These are phyloP conservation scores for Geranium brycei DNA, from an alignment of 345 rosid genomes.

Conservation along the genomic window DNA sequence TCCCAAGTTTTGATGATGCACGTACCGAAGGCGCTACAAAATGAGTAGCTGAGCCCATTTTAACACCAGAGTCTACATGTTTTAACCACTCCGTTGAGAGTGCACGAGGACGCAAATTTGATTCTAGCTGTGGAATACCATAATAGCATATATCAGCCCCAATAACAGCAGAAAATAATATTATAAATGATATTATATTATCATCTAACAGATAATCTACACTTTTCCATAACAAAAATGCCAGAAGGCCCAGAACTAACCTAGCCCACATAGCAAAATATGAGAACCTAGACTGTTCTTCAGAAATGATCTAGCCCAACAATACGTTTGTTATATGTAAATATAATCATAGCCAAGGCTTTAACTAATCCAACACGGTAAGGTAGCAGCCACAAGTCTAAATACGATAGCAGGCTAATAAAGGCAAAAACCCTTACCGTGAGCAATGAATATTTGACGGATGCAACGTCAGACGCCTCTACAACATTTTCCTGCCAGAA, in stretches of 20 bases:
- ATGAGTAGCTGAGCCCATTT: conserved; percentile 69
- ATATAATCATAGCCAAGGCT: no score
- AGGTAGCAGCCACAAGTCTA: not conserved
- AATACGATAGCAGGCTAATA: not conserved
- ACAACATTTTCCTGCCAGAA: conserved; percentile 52
- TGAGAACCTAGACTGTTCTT: no score
- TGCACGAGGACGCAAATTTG: conserved; percentile 61
- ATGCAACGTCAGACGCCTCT: conserved; percentile 39
- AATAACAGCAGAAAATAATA: not conserved
- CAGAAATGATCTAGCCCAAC: no score
- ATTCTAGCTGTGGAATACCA: conserved; percentile 54
- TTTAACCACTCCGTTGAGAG: conserved; percentile 71
- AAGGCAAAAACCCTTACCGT: conserved; percentile 32
- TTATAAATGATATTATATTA: not conserved
- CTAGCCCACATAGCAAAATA: no score
- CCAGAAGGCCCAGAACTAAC: no score
- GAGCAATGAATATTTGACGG: conserved; percentile 45
- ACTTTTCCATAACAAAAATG: no score
- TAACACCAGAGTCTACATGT: conserved; percentile 50
- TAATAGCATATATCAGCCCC: conserved; percentile 9
- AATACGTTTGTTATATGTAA: no score
- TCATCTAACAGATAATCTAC: not conserved
- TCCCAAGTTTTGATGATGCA: conserved; percentile 47
- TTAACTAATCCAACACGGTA: no score
- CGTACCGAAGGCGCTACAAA: conserved; percentile 41